phyloP scores from a whole-genome alignment of 768 basidiomycete species.

The Mrakia frigida region DNA sequence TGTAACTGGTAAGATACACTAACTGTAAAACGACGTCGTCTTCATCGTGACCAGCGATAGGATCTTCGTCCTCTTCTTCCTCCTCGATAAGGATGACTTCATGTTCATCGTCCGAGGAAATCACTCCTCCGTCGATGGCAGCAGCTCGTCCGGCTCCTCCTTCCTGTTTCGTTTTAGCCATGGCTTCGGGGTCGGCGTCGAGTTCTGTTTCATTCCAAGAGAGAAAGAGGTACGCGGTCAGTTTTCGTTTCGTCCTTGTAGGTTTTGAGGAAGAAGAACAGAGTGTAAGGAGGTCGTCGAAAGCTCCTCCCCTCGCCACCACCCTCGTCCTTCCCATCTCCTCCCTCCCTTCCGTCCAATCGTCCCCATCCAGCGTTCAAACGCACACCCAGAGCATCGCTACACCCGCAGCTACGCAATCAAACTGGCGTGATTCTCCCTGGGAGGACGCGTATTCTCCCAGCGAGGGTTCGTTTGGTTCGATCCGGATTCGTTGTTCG shows the following conservation, averaged over 20 bases:
- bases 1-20: neutral
- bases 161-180: neutral
- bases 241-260: neutral
- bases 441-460: neutral
- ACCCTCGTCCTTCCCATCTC: neutral
- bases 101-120: neutral
- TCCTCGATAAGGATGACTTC: neutral
- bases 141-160: neutral
- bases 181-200: neutral
- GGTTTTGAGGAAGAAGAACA: neutral
- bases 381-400: neutral
- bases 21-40: neutral
- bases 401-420: neutral
- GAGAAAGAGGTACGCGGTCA: neutral
- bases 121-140: too few relatives aligned
- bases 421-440: neutral
- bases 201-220: neutral
- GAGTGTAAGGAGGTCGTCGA: neutral
- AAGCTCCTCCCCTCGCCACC: neutral
- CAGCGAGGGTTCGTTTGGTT: neutral
- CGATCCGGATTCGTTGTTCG: neutral
- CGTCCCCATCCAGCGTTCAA: neutral
- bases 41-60: neutral
- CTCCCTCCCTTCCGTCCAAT: neutral
- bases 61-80: neutral